Base-by-base conservation (phyloP, 2,329 filamentous ascomycete species). In the Diaporthe nobilis region DNA sequence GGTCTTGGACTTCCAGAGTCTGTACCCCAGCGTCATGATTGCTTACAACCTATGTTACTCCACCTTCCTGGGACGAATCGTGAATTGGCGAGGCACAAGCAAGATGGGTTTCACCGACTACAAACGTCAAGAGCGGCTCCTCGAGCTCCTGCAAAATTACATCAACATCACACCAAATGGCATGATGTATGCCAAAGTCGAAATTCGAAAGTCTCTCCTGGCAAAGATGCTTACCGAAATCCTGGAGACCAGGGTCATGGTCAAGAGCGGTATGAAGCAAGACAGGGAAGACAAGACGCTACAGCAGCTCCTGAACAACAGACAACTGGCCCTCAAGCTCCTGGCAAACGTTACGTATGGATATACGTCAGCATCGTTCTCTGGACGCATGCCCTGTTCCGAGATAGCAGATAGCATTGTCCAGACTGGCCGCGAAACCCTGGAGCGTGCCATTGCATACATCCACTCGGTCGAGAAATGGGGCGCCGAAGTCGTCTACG, bases 31-130 rank as follows among this genome's bases (percentile, higher is more conserved):
- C 83, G 93, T 98, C 76, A 98, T 99, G 95, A 98, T 99, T 81
- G 97, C 97, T 0, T 98, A 99, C 86, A 99, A 99, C 81, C 97
- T 98, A 82, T 99, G 97, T 85, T 99, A 99, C 82, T 98, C 97
- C 0, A 99, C 97, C 0, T 99, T 96, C 79, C 88, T 98, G 0
- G 97, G 97, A 0, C 92, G 97, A 42, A 92, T 98, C 53, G 91
- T 92, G 39, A 91, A 92, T 79, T 98, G 96, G 96, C 92, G 95
- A n/a, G 96, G 95, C 3, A 92, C 90, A 42, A 96, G 95, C 86
- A 98, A 98, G 85, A 95, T 99, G 93, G 97, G 97, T 0, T 98
- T 98, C 82, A 92, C 92, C 39, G 93, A 98, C 77, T 98, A 97
- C 84, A 89, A 93, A 78, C 91, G 97, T 34, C 91, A 96, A 78